A percentile compares a stretch with the other conserved stretches of the same genome.
Evolutionary conservation across 768 basidiomycete genomes (phyloP).

Genomic region (Lactarius quietus): DNA sequence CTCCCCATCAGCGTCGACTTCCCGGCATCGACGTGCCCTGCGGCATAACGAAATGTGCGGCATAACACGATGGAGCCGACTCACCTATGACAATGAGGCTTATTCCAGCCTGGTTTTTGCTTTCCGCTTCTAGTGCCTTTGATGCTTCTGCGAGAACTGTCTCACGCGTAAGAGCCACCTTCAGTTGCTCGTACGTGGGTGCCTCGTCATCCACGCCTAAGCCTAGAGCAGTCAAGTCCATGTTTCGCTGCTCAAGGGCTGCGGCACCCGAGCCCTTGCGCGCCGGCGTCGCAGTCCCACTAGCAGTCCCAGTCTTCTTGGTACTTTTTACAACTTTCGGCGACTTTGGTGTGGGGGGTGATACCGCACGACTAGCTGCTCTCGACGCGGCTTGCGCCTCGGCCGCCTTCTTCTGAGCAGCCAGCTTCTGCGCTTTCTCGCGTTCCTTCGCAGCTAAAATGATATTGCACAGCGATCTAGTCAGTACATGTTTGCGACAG

Average conservation of each 20-base stretch:
- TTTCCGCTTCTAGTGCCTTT: slow-evolving; percentile 44
- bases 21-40: slow-evolving; percentile 98
- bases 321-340: slow-evolving; percentile 33
- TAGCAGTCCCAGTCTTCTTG: slow-evolving; percentile 37
- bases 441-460: slow-evolving; percentile 71
- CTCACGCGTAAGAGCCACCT: slow-evolving; percentile 65
- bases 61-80: background rate
- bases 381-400: slow-evolving; percentile 27
- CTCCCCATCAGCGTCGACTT: slow-evolving; percentile 98
- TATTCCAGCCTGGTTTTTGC: slow-evolving; percentile 61
- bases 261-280: slow-evolving; percentile 37
- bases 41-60: slow-evolving; percentile 5
- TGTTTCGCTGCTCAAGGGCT: slow-evolving; percentile 53
- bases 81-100: slow-evolving; percentile 91
- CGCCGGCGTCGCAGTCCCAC: slow-evolving; percentile 29
- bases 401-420: slow-evolving; percentile 45
- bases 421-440: slow-evolving; percentile 63
- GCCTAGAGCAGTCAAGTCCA: slow-evolving; percentile 77
- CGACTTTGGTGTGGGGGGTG: slow-evolving; percentile 19
- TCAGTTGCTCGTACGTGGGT: slow-evolving; percentile 49
- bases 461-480: slow-evolving; percentile 30
- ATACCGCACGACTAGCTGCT: slow-evolving; percentile 21
- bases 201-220: slow-evolving; percentile 48
- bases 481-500: slow-evolving; percentile 34
- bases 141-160: slow-evolving; percentile 82